Conservation (phyloP, 176 grass and related monocot genomes). For the Stipa capillata region DNA sequence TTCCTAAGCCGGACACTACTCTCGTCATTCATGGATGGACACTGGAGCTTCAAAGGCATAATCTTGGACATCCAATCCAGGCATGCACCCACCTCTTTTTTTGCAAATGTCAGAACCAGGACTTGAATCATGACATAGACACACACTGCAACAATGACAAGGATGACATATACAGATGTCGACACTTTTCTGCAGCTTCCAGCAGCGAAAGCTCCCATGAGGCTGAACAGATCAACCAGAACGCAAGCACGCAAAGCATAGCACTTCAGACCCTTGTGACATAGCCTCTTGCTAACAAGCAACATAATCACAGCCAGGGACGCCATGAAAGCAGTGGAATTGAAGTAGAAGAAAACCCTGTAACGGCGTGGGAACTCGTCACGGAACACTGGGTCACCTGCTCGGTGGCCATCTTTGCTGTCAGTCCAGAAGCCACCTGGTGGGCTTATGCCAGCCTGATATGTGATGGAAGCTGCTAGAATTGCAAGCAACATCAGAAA, state of each 20-base stretch:
- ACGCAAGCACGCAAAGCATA: constrained; percentile 16
- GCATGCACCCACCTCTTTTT: neutral
- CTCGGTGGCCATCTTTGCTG: neutral
- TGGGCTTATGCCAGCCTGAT: constrained; percentile 44
- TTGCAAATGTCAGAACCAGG: constrained; percentile 24
- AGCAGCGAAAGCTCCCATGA: constrained; percentile 39
- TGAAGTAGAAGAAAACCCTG: constrained; percentile 44
- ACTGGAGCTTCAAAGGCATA: neutral
- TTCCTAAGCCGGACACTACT: too few species aligned
- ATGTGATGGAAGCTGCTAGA: constrained; percentile 46
- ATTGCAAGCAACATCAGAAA: constrained; percentile 47
- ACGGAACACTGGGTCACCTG: constrained; percentile 24
- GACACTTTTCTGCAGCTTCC: constrained; percentile 37
- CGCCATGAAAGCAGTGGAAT: constrained; percentile 42
- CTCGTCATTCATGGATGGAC: neutral
- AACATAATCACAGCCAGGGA: constrained; percentile 49
- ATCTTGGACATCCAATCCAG: neutral
- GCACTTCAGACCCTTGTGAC: constrained; percentile 8
- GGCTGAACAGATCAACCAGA: constrained; percentile 32
- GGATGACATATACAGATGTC: constrained; percentile 28
- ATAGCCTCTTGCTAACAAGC: constrained; percentile 43
- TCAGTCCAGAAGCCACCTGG: constrained; percentile 55
- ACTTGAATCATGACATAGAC: constrained; percentile 13
- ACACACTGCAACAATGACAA: constrained; percentile 22
- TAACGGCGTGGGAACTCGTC: constrained; percentile 35